phyloP scores from a whole-genome alignment of 768 basidiomycete species.

The Mycena vulgaris region DNA sequence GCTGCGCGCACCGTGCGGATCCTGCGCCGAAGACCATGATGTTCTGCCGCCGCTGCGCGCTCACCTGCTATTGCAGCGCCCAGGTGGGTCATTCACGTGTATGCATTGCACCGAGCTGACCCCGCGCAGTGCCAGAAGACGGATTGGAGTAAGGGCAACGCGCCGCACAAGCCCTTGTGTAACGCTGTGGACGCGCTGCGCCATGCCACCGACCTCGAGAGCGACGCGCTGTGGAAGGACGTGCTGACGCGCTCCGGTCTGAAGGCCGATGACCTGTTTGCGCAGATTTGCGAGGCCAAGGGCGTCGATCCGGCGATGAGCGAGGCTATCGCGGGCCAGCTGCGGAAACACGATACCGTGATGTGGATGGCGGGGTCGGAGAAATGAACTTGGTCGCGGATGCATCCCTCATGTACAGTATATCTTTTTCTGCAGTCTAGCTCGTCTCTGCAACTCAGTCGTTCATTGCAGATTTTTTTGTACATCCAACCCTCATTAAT shows the following conservation, averaged over 20 bases:
- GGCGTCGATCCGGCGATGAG: not conserved
- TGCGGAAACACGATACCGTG: not conserved
- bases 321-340: not conserved
- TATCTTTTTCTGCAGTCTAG: no score
- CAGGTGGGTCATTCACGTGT: not conserved
- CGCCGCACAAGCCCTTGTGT: slow-evolving; percentile 17
- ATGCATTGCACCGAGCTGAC: not conserved
- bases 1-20: not conserved
- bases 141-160: slow-evolving; percentile 5
- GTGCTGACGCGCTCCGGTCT: not conserved
- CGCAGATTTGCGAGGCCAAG: slow-evolving; percentile 6
- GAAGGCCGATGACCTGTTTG: not conserved
- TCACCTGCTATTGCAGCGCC: slow-evolving; percentile 13
- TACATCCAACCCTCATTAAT: no score
- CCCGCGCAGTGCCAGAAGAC: slow-evolving; percentile 13
- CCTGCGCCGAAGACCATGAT: not conserved
- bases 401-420: no score
- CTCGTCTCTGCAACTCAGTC: no score
- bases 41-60: slow-evolving; percentile 16
- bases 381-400: no score
- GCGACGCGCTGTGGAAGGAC: slow-evolving; percentile 5
- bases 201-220: not conserved
- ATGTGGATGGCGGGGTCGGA: slow-evolving; percentile 4
- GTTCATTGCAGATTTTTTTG: no score
- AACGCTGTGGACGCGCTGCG: slow-evolving; percentile 17